Conservation (phyloP, 805 yeast species). For the Yamadazyma olivae region DNA sequence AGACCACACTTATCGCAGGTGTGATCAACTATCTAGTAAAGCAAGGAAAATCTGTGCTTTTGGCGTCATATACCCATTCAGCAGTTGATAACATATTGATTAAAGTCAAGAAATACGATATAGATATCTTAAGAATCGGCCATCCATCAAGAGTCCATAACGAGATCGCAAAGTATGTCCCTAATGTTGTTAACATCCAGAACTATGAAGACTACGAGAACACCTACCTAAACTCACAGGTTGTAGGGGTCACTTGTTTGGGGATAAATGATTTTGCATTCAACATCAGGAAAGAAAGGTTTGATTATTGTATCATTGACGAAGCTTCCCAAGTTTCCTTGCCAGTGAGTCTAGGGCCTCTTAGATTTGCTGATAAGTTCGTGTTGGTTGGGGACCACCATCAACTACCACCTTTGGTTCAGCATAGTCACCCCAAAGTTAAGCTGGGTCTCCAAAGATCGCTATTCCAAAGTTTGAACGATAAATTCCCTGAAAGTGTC, state of each 20-base stretch:
- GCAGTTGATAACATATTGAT: slow-evolving; percentile 92
- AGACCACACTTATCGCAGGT: slow-evolving; percentile 69
- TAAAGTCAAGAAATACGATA: slow-evolving; percentile 48
- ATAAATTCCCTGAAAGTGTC: slow-evolving; percentile 69
- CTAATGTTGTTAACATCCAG: slow-evolving; percentile 34
- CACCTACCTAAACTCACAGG: slow-evolving; percentile 53
- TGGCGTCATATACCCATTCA: slow-evolving; percentile 89
- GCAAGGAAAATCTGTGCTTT: slow-evolving; percentile 62
- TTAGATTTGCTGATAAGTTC: slow-evolving; percentile 72
- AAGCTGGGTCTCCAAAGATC: slow-evolving; percentile 66
- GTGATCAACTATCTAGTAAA: slow-evolving; percentile 60
- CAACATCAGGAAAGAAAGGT: slow-evolving; percentile 42
- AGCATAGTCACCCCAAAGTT: slow-evolving; percentile 58
- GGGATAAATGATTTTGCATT: slow-evolving; percentile 69
- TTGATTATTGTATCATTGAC: slow-evolving; percentile 93
- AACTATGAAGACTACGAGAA: slow-evolving; percentile 44
- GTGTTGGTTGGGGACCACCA: slow-evolving; percentile 95
- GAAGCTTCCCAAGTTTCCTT: slow-evolving; percentile 95
- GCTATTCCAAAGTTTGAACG: slow-evolving; percentile 71
- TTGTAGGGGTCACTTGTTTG: slow-evolving; percentile 88
- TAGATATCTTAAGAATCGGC: slow-evolving; percentile 66
- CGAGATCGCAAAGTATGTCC: slow-evolving; percentile 51
- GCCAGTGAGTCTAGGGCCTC: slow-evolving; percentile 89
- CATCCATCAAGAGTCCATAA: slow-evolving; percentile 56
- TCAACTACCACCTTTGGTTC: slow-evolving; percentile 88